Evolutionary conservation across 2,329 filamentous ascomycete species (phyloP), one percentile per base, ranked within the genome.

Genomic region (Fulvia fulva): DNA sequence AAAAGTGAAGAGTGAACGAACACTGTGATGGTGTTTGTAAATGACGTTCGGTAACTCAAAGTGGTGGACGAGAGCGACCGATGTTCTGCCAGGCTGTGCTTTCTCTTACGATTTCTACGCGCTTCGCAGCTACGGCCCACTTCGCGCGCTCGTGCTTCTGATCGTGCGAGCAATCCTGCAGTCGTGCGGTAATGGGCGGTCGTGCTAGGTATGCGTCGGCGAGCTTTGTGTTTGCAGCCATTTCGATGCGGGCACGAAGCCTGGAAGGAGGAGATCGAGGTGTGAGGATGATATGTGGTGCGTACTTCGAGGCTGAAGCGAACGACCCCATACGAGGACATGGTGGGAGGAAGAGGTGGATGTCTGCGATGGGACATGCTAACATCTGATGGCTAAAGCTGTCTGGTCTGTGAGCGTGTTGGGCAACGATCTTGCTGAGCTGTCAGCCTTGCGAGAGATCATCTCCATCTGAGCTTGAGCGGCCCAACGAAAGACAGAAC

Each of bases 81-180:
- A 50, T 21, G 47, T 50, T 50, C 22, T 50, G 21, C 44, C 44
- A 47, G 21, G 21, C 44, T 47, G 26, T 32, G 14, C 47, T 50
- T 50, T 50, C 47, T 50, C 47, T 50, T 50, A 50, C 47, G 47
- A 50, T 50, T 41, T 50, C 47, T 50, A 50, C 47, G 26, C 23
- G 45, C 26, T 49, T 49, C 45, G 45, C 45, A 50, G 25, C 47
- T 7, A 50, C 26, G 47, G 26, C 26, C 47, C 47, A 50, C 47
- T 19, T 50, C 23, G 47, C 16, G 47, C 25, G 47, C 47, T 50
- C 25, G 16, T 28, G 47, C 22, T 47, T 47, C 22, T 47, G 16
- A 26, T 23, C 25, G 12, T 25, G n/a, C n/a, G n/a, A n/a, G n/a
- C n/a, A n/a, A n/a, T n/a, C n/a, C n/a, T n/a, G n/a, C n/a, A n/a